Base-by-base conservation (phyloP, 768 basidiomycete species). In the Scleroderma bovista region DNA sequence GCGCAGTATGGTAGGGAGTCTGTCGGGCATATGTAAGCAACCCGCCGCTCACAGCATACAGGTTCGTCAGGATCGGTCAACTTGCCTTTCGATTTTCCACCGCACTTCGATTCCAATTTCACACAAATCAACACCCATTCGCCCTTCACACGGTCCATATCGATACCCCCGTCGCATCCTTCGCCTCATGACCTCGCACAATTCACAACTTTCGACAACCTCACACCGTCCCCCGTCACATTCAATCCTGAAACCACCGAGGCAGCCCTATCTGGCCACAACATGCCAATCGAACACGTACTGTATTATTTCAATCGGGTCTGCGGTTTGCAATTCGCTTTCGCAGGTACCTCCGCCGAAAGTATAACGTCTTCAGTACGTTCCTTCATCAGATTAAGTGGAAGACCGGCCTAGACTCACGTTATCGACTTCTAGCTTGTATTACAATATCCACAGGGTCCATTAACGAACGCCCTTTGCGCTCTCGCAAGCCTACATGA, bases 251-350 rank as follows among this genome's bases (percentile, higher is more conserved):
- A 61, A 22, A 33, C 31, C 10, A 34, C 39, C 11, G 4, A 44
- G 15, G 47, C 50, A 26, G 50, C 57, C 13, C 53, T 75, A 47
- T 52, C 69, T 23, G 67, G 67, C 36, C 75, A 77, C 54, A 70
- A 68, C 48, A 63, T 77, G 36, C 77, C 80, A 56, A 73, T 76
- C 48, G 77, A 81, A 33, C 77, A 82, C 53, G 78, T 87, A 46
- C 69, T 81, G 57, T 86, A 88, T 66, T 90, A 88, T 65, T 88
- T 91, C 62, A 77, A 80, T 46, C 75, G 83, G 52, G 83, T 89
- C 52, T 79, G 80, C 19, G 78, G 77, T 56, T 69, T 82, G 51
- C 82, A 88, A 59, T 82, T 79, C 56, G 72, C 80, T 36, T 86
- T 88, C 60, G 75, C 80, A 33, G 77, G 79, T 11, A 81, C 80